Evolutionary conservation across 768 basidiomycete species (phyloP).

Genomic region (Tulasnella sp.): DNA sequence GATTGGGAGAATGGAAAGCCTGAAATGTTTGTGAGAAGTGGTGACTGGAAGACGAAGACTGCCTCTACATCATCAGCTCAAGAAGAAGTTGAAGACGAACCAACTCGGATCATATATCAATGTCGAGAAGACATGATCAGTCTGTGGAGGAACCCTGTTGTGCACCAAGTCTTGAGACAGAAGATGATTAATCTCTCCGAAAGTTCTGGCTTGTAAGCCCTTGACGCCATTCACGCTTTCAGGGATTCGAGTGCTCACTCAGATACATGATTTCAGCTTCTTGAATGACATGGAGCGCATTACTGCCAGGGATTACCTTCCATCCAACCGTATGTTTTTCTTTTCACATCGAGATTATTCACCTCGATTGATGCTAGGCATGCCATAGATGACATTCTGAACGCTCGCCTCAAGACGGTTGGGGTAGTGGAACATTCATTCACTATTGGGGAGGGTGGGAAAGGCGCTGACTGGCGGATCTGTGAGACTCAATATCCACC

Average conservation of each 20-base stretch:
- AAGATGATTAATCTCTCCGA: conserved; percentile 14
- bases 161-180: conserved; percentile 7
- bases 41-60: conserved; percentile 7
- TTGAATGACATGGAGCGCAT: conserved; percentile 17
- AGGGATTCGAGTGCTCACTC: neutral
- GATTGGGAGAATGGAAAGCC: neutral
- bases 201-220: conserved; percentile 16
- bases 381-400: conserved; percentile 17
- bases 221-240: neutral
- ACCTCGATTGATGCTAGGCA: neutral
- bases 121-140: conserved; percentile 11
- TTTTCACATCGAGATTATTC: neutral
- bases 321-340: conserved; percentile 12
- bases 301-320: conserved; percentile 12
- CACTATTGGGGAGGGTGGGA: conserved; percentile 3
- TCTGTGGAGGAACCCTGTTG: conserved; percentile 15
- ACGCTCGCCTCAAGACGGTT: conserved; percentile 17
- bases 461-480: conserved; percentile 12
- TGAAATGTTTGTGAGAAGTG: conserved; percentile 11
- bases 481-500: conserved; percentile 7
- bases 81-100: conserved; percentile 1
- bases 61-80: neutral
- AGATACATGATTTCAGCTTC: conserved; percentile 13
- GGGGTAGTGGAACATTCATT: conserved; percentile 16
- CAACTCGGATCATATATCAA: conserved; percentile 1